Conservation (phyloP, 768 basidiomycete genomes). For the Panellus pusillus region DNA sequence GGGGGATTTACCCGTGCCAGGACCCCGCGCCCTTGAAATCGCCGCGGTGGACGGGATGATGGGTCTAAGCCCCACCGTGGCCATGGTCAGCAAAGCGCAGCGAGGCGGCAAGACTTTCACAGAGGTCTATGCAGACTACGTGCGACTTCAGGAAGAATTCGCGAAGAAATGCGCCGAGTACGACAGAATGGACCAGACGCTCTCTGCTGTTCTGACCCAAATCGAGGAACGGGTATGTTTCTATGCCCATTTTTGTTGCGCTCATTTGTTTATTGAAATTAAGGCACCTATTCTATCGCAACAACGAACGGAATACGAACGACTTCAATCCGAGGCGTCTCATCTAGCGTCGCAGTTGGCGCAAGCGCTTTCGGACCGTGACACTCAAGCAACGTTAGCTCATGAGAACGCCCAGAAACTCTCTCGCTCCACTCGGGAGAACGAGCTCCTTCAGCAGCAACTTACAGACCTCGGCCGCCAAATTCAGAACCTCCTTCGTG, state of each 20-base stretch:
- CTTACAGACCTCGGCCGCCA: slow-evolving; percentile 84
- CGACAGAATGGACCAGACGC: slow-evolving; percentile 78
- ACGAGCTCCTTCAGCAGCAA: slow-evolving; percentile 69
- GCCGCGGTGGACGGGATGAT: slow-evolving; percentile 55
- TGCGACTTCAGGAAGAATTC: slow-evolving; percentile 81
- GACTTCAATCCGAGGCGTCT: slow-evolving; percentile 74
- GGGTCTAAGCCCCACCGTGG: slow-evolving; percentile 83
- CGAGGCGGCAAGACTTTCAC: slow-evolving; percentile 88
- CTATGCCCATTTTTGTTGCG: not conserved
- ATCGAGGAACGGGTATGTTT: slow-evolving; percentile 82
- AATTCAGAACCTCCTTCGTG: slow-evolving; percentile 74
- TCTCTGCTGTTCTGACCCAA: slow-evolving; percentile 79
- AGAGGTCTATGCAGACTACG: slow-evolving; percentile 89
- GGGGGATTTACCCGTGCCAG: slow-evolving; percentile 66
- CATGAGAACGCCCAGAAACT: slow-evolving; percentile 67
- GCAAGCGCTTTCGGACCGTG: slow-evolving; percentile 73
- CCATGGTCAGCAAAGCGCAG: slow-evolving; percentile 80
- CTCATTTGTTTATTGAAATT: slow-evolving; percentile 2
- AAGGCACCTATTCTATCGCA: slow-evolving; percentile 90
- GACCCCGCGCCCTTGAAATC: slow-evolving; percentile 45
- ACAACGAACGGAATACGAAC: slow-evolving; percentile 87
- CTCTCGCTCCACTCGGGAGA: slow-evolving; percentile 56
- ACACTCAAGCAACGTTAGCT: slow-evolving; percentile 53
- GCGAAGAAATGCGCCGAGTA: slow-evolving; percentile 79
- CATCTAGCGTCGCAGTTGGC: slow-evolving; percentile 82